Evolutionary conservation across 73 alveolate genomes (phyloP).

Genomic region (Uronychia binucleata): DNA sequence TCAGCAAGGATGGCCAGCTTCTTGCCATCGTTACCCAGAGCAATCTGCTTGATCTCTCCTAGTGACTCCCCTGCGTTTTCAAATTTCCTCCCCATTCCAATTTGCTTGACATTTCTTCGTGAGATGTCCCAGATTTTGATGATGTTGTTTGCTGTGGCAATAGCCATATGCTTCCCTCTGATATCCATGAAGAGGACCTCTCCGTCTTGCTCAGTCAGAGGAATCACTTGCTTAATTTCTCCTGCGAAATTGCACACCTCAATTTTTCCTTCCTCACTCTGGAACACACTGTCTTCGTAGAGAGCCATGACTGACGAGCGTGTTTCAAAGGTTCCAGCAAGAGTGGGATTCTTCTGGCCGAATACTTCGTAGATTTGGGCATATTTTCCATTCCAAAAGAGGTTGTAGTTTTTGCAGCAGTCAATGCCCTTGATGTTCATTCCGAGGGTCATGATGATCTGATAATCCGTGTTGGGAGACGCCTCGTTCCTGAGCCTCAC

Average conservation of each 20-base stretch:
- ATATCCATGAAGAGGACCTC: constrained; percentile 83
- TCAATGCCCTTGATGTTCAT: constrained; percentile 93
- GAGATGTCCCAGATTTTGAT: constrained; percentile 88
- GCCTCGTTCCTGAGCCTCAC: constrained; percentile 69
- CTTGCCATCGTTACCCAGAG: constrained; percentile 92
- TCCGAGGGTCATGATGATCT: constrained; percentile 72
- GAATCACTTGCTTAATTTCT: constrained; percentile 83
- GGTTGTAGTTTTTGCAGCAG: constrained; percentile 71
- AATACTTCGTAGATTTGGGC: constrained; percentile 88
- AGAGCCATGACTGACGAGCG: constrained; percentile 87
- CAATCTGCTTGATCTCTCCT: constrained; percentile 88
- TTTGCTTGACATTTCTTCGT: constrained; percentile 87
- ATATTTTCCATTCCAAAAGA: constrained; percentile 91
- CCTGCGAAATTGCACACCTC: constrained; percentile 94
- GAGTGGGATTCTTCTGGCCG: constrained; percentile 55
- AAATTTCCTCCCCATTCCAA: constrained; percentile 92
- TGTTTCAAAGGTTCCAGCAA: constrained; percentile 74
- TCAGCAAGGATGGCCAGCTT: constrained; percentile 92
- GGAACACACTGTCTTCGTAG: constrained; percentile 80
- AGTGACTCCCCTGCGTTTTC: constrained; percentile 91
- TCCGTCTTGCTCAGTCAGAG: constrained; percentile 93
- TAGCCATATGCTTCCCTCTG: constrained; percentile 80
- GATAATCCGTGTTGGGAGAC: constrained; percentile 68
- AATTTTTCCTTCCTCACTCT: constrained; percentile 74
- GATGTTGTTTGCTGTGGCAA: constrained; percentile 49